Conservation (phyloP, 2,329 filamentous ascomycete species). For the Emergomyces pasteurianus region DNA sequence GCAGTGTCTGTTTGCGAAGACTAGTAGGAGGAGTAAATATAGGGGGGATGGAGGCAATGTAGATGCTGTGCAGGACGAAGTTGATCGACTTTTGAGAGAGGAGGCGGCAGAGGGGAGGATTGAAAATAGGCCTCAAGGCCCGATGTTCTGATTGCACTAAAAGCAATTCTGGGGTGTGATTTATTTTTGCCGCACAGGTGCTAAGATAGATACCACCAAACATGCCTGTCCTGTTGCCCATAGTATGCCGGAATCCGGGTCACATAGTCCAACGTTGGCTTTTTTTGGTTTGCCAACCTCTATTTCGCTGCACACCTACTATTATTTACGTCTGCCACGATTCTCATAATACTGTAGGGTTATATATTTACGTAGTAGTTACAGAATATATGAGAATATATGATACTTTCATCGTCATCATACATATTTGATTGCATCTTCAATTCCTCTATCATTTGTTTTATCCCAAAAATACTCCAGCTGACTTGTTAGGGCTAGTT, state of each 20-base stretch:
- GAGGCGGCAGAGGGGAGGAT: conserved; percentile 39
- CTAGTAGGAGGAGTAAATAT: conserved; percentile 20
- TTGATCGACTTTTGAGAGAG: conserved; percentile 40
- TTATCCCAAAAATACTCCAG: too few species aligned
- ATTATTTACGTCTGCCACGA: neutral
- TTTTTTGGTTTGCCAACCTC: too few species aligned
- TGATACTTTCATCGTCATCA: neutral
- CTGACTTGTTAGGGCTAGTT: too few species aligned
- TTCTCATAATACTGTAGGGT: neutral
- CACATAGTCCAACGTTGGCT: neutral
- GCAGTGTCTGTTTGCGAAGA: conserved; percentile 70
- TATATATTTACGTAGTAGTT: neutral
- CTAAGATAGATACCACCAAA: neutral
- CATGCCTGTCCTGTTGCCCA: neutral
- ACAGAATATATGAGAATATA: neutral
- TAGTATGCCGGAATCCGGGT: neutral
- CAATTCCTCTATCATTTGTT: neutral
- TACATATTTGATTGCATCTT: neutral
- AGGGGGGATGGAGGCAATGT: conserved; percentile 14
- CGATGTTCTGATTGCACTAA: too few species aligned
- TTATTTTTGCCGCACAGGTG: neutral
- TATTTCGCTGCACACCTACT: neutral
- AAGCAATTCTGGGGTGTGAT: neutral
- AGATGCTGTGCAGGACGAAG: conserved; percentile 26
- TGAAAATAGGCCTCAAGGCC: too few species aligned